Base-by-base conservation (phyloP, 441 rosid species). In the Populus hybrid region DNA sequence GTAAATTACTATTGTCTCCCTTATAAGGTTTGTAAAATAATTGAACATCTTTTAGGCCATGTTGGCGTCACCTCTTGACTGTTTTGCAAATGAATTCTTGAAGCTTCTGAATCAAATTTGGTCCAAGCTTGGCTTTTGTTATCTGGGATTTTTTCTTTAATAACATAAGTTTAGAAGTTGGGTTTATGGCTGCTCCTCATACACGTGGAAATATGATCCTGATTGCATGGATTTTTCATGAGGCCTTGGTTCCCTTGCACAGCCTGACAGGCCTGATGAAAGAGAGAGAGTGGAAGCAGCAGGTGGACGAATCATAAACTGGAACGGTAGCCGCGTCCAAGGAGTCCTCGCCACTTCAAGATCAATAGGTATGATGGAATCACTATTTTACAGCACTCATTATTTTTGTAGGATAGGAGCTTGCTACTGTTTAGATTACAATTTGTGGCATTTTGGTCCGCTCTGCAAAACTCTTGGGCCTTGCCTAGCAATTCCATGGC, bases 191-290 rank as follows among this genome's bases (percentile, higher is more conserved):
- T 38, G 42, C 42, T 38, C 1, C 35, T 34, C 35, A 6, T 38
- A 38, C 42, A 4, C 1, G 20, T 46, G 57, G 57, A 4, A 14
- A 14, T 14, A 14, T 69, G 23, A 35, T 69, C 18, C n/a, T 69
- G 16, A 69, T 69, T 35, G 24, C 72, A 14, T 35, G 46, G 12
- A 10, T 69, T 69, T 69, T 35, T 20, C 24, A 5, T 32, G 12
- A 68, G 50, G 11, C 46, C 72, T 54, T 28, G 67, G n/a, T 4
- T 75, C 32, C 50, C 16, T 69, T 12, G 3, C 23, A 26, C 73
- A 87, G 87, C 83, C 87, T 30, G 84, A 87, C 35, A 76, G 85
- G 24, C 80, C 81, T 3, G 79, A 83, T 66, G 88, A 85, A 35
- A 75, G 2, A 24, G 73, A 80, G 64, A 83, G 86, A 68, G 79